phyloP scores from a whole-genome alignment of 169 alveolate genomes.

The Eimeria mitis region DNA sequence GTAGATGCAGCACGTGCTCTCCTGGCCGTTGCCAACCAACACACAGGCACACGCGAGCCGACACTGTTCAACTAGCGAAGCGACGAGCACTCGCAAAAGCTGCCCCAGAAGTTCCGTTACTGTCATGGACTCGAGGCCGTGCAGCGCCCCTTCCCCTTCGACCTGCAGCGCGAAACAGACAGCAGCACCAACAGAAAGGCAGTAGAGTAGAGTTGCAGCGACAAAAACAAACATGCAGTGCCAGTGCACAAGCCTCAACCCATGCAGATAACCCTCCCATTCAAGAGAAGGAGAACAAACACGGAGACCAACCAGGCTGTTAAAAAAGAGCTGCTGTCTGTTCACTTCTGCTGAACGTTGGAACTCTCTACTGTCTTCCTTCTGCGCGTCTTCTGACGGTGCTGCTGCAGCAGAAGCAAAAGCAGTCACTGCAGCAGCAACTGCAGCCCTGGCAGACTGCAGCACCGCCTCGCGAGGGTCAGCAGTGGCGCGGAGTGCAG shows the following conservation, averaged over 20 bases:
- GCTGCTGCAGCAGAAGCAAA: neutral
- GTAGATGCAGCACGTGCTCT: slow-evolving; percentile 23
- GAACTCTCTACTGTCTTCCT: neutral
- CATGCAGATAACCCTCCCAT: neutral
- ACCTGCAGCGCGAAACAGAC: slow-evolving; percentile 46
- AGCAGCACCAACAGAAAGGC: neutral
- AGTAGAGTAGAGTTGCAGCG: neutral
- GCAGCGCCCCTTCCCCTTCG: slow-evolving; percentile 82
- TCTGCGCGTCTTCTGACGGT: neutral
- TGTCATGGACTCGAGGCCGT: slow-evolving; percentile 73
- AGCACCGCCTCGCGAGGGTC: slow-evolving; percentile 20
- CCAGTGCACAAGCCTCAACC: neutral
- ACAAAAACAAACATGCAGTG: neutral
- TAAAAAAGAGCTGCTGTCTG: slow-evolving; percentile 28
- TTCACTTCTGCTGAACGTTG: neutral
- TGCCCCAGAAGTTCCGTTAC: slow-evolving; percentile 73
- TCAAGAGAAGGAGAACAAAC: neutral
- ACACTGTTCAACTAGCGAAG: slow-evolving; percentile 73
- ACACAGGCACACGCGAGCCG: slow-evolving; percentile 71
- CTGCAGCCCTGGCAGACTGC: slow-evolving; percentile 50
- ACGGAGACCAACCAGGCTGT: slow-evolving; percentile 28
- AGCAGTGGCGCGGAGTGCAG: slow-evolving; percentile 4
- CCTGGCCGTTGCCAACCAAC: neutral
- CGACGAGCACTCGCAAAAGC: slow-evolving; percentile 59
- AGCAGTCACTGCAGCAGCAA: slow-evolving; percentile 31